Percentiles rank a stretch among this genome's conserved stretches.
Conservation (phyloP, 306 rosid species). For the Gastrolobium villosum region DNA sequence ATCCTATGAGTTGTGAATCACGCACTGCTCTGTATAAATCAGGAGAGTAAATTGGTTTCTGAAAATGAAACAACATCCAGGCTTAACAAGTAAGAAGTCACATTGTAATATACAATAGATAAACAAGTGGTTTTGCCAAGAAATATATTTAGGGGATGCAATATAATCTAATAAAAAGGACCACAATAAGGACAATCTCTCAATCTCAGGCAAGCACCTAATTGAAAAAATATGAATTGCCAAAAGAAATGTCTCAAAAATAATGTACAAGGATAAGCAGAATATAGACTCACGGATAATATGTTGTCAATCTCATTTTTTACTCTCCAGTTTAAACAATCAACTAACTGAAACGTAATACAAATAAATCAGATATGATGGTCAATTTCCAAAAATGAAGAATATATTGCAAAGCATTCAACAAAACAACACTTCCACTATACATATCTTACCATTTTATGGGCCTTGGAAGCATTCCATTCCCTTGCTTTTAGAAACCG, state of each 20-base stretch:
- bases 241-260: constrained; percentile 38
- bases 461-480: constrained; percentile 79
- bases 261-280: constrained; percentile 22
- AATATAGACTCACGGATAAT: constrained; percentile 68
- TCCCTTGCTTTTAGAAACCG: constrained; percentile 99
- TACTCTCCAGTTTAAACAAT: constrained; percentile 88
- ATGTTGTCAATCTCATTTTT: constrained; percentile 90
- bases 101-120: constrained; percentile 32
- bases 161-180: constrained; percentile 10
- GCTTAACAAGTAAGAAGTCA: constrained; percentile 36
- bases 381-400: constrained; percentile 3
- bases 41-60: constrained; percentile 89
- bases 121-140: constrained; percentile 26
- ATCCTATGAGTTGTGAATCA: constrained; percentile 92
- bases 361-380: constrained; percentile 39
- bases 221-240: background rate
- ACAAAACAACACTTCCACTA: constrained; percentile 22
- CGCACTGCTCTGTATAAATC: constrained; percentile 85
- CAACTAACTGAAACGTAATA: constrained; percentile 73
- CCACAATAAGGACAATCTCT: background rate
- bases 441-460: constrained; percentile 77
- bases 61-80: constrained; percentile 49
- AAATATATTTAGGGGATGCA: constrained; percentile 16
- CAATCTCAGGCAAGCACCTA: constrained; percentile 16
- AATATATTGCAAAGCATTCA: constrained; percentile 32